Conservation (phyloP, 176 grass and related monocot genomes). For the Phragmites australis region DNA sequence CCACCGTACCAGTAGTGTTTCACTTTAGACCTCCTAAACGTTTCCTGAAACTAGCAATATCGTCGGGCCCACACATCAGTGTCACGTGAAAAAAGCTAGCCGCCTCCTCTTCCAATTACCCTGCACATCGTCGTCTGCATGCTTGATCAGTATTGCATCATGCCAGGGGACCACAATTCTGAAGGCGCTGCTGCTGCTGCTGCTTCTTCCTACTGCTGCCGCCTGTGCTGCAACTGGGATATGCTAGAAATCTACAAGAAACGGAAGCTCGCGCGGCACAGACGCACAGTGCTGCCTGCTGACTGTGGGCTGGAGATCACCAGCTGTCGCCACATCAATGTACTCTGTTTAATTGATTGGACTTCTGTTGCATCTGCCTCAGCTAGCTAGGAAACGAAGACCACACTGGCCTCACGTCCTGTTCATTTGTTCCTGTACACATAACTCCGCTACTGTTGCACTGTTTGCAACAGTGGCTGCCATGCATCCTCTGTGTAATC, state of each 20-base stretch:
- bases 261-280: background rate
- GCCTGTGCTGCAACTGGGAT: background rate
- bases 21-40: background rate
- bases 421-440: conserved; percentile 4
- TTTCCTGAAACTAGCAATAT: background rate
- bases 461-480: conserved; percentile 10
- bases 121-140: background rate
- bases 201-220: background rate
- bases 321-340: background rate
- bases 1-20: background rate
- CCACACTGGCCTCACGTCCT: conserved; percentile 1
- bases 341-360: background rate
- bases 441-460: conserved; percentile 20
- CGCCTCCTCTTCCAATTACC: background rate
- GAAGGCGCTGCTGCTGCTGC: background rate
- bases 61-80: background rate
- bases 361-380: conserved; percentile 5
- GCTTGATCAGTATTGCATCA: background rate
- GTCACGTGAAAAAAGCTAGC: background rate
- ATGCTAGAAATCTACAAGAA: background rate
- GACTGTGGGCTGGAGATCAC: background rate
- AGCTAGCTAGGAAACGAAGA: background rate
- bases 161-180: conserved; percentile 1
- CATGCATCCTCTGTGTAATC: conserved; percentile 24
- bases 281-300: background rate